phyloP scores from a whole-genome alignment of 2,329 filamentous ascomycete genomes.

The Triangularia setosa region DNA sequence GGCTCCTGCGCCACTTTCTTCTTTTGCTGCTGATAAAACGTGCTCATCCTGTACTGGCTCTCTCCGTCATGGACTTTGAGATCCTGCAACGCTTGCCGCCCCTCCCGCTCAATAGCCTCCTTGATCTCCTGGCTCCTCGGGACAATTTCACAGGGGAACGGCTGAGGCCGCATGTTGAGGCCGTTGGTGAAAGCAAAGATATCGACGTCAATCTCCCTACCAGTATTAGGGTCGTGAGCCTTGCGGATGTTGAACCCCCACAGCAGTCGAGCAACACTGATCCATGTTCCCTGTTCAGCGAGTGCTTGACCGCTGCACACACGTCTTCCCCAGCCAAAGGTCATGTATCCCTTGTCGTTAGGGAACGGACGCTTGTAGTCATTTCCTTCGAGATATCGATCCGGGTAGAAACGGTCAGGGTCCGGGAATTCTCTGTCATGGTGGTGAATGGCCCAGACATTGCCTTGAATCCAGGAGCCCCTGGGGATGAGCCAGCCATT shows the following conservation, averaged over 20 bases:
- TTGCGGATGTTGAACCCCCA: constrained; percentile 53
- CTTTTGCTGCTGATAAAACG: constrained; percentile 41
- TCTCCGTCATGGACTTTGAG: constrained; percentile 51
- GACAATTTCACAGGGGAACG: constrained; percentile 51
- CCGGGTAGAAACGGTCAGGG: constrained; percentile 42
- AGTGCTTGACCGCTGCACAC: constrained; percentile 52
- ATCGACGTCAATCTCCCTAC: constrained; percentile 49
- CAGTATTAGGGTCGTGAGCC: constrained; percentile 34
- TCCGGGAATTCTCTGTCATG: constrained; percentile 45
- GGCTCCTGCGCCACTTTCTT: constrained; percentile 25
- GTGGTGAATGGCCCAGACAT: constrained; percentile 48
- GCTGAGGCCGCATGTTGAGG: constrained; percentile 54
- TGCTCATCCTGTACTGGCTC: constrained; percentile 55
- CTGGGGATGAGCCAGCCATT: constrained; percentile 48
- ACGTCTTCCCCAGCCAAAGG: constrained; percentile 53
- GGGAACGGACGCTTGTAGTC: constrained; percentile 43
- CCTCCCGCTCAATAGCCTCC: constrained; percentile 49
- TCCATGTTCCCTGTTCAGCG: constrained; percentile 57
- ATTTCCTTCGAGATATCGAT: constrained; percentile 38
- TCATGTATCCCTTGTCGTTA: constrained; percentile 49
- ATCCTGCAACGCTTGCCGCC: constrained; percentile 47
- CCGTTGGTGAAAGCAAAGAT: constrained; percentile 53
- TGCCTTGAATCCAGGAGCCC: constrained; percentile 47
- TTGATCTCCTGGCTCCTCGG: constrained; percentile 47
- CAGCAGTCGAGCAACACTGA: constrained; percentile 52